Base-by-base conservation (phyloP, 2,329 filamentous ascomycete species). In the Diaporthe sp. region DNA sequence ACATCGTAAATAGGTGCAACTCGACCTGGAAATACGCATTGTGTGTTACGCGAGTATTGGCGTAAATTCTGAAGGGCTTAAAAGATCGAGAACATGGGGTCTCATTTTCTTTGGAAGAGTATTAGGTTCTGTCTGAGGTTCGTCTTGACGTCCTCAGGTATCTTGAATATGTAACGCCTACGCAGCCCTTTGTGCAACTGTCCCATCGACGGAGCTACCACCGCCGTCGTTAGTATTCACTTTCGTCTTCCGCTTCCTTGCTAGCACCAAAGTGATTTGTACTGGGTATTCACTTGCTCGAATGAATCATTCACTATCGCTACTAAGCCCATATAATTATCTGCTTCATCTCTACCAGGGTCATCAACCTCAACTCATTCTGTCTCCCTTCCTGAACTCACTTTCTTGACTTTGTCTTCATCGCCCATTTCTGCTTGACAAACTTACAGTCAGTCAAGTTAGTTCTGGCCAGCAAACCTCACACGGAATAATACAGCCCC, bases 1-100 rank as follows among this genome's bases (percentile, higher is more conserved):
- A 17, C 8, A 10, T 22, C 4, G 0, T 37, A 13, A 6, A 5
- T 13, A 44, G 17, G 9, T 58, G 17, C 13, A 7, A 22, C 13
- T 19, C 4, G 3, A 58, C 8, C 17, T 13, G 19, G 2, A 22
- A 12, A 19, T 37, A 37, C 22, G 55, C 19, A 58, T 37, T 22
- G 9, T 12, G 17, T 13, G 10, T 1, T 4, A n/a, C 9, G n/a
- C 4, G 31, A n/a, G 31, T 37, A 25, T 5, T n/a, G 1, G 0
- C 34, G 42, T 44, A 44, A 15, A 5, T 17, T 17, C 17, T 44
- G 42, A 44, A 7, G 42, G 15, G 42, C 42, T 6, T 17, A 6
- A 1, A 44, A 44, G 42, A 17, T 44, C 15, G 42, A 44, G 15
- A 44, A 44, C 42, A 17, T 44, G 4, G 15, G 13, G 46, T 9